phyloP scores from a whole-genome alignment of 176 grass and related monocot genomes.

The Phragmites australis region DNA sequence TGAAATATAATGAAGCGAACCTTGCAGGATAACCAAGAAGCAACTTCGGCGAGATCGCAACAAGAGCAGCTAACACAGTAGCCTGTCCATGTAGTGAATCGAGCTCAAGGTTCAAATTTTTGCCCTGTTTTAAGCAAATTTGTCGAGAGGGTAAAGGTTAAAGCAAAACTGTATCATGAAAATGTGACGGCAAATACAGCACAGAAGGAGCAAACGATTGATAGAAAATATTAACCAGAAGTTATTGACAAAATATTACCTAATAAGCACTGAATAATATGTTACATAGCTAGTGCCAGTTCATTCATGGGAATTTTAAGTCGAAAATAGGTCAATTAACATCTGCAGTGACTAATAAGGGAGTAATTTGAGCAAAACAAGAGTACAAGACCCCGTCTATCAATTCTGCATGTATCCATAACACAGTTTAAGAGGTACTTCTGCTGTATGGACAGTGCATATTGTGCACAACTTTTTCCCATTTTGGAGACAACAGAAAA shows the following conservation, averaged over 20 bases:
- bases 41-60: slow-evolving; percentile 86
- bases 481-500: slow-evolving; percentile 6
- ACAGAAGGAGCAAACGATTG: slow-evolving; percentile 17
- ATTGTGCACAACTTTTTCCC: neutral
- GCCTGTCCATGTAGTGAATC: slow-evolving; percentile 85
- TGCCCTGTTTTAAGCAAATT: slow-evolving; percentile 61
- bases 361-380: slow-evolving; percentile 19
- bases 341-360: slow-evolving; percentile 14
- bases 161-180: slow-evolving; percentile 17
- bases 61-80: slow-evolving; percentile 82
- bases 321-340: slow-evolving; percentile 8
- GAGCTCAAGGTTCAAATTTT: slow-evolving; percentile 69
- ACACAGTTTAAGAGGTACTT: neutral
- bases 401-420: slow-evolving; percentile 9
- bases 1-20: slow-evolving; percentile 47
- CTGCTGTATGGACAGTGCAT: slow-evolving; percentile 6
- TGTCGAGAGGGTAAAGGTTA: slow-evolving; percentile 26
- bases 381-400: neutral
- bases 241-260: neutral
- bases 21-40: slow-evolving; percentile 97
- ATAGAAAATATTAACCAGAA: slow-evolving; percentile 23
- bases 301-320: slow-evolving; percentile 4
- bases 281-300: slow-evolving; percentile 21
- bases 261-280: slow-evolving; percentile 7
- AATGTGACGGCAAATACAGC: slow-evolving; percentile 23